These are phyloP conservation scores for Urtica urens DNA, from an alignment of 306 rosid genomes.

Conservation along the genomic window DNA sequence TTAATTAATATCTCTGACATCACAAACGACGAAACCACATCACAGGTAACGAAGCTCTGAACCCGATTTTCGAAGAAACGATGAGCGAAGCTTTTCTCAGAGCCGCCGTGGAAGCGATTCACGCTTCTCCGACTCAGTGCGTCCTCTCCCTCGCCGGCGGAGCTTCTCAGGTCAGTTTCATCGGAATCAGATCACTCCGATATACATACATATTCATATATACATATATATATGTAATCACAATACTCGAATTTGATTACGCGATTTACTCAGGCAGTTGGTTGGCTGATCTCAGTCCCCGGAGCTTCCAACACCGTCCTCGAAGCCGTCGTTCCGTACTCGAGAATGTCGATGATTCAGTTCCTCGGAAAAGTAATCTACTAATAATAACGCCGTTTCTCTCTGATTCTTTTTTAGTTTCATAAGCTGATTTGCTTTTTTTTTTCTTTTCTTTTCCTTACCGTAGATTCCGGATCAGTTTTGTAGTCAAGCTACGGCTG, in stretches of 20 bases:
- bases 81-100: slow-evolving; percentile 43
- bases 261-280: slow-evolving; percentile 26
- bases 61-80: slow-evolving; percentile 5
- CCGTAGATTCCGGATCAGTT: slow-evolving; percentile 59
- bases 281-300: slow-evolving; percentile 59
- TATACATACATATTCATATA: neutral
- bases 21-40: neutral
- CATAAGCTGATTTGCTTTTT: neutral
- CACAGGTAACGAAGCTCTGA: neutral
- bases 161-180: slow-evolving; percentile 55
- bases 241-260: neutral
- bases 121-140: slow-evolving; percentile 50
- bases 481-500: slow-evolving; percentile 52
- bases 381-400: neutral
- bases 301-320: slow-evolving; percentile 86
- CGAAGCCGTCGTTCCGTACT: slow-evolving; percentile 72
- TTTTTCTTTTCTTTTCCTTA: neutral
- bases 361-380: slow-evolving; percentile 58
- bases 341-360: slow-evolving; percentile 55
- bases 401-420: neutral
- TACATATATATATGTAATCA: neutral
- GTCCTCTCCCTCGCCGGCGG: slow-evolving; percentile 71
- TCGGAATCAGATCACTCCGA: neutral
- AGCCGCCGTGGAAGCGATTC: slow-evolving; percentile 53
- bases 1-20: too few relatives aligned